Evolutionary conservation across 768 basidiomycete species (phyloP).

Genomic region (Russula ochroleuca): DNA sequence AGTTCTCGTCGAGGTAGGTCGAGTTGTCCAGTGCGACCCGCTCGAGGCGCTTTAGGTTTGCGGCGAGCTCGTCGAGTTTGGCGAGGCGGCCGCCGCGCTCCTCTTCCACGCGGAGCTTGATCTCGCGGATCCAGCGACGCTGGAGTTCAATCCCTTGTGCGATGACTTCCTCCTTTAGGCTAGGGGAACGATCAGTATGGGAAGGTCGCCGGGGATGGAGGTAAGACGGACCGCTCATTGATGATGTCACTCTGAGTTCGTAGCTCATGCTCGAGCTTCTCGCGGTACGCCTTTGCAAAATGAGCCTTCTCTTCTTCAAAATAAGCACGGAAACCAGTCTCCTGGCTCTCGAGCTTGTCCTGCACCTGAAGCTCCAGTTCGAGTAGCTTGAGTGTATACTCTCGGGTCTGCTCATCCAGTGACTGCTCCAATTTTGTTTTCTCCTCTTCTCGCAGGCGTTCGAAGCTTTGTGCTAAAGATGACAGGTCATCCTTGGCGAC

Average conservation of each 20-base stretch:
- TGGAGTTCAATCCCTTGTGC: slow-evolving; percentile 98
- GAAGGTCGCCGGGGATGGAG: background rate
- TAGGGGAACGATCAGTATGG: slow-evolving; percentile 32
- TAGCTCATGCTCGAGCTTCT: slow-evolving; percentile 82
- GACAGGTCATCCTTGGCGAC: slow-evolving; percentile 79
- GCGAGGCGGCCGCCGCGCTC: slow-evolving; percentile 94
- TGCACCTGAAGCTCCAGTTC: slow-evolving; percentile 83
- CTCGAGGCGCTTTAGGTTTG: slow-evolving; percentile 86
- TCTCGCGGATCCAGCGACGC: slow-evolving; percentile 91
- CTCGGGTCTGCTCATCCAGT: slow-evolving; percentile 78
- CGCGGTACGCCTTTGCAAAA: slow-evolving; percentile 74
- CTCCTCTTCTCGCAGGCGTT: slow-evolving; percentile 77
- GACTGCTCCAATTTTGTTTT: slow-evolving; percentile 55
- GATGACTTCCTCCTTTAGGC: slow-evolving; percentile 90
- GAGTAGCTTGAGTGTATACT: slow-evolving; percentile 76
- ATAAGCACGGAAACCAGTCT: slow-evolving; percentile 77
- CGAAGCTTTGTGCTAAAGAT: slow-evolving; percentile 69
- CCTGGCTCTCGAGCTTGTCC: slow-evolving; percentile 79
- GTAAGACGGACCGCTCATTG: slow-evolving; percentile 75
- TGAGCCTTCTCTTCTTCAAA: slow-evolving; percentile 73
- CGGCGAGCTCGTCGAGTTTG: slow-evolving; percentile 89
- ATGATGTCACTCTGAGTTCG: slow-evolving; percentile 87
- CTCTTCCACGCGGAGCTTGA: slow-evolving; percentile 93
- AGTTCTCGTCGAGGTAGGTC: slow-evolving; percentile 85
- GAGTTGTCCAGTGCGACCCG: slow-evolving; percentile 90